Evolutionary conservation across 2,329 filamentous ascomycete species (phyloP).

Genomic region (Penicillium brasilianum): DNA sequence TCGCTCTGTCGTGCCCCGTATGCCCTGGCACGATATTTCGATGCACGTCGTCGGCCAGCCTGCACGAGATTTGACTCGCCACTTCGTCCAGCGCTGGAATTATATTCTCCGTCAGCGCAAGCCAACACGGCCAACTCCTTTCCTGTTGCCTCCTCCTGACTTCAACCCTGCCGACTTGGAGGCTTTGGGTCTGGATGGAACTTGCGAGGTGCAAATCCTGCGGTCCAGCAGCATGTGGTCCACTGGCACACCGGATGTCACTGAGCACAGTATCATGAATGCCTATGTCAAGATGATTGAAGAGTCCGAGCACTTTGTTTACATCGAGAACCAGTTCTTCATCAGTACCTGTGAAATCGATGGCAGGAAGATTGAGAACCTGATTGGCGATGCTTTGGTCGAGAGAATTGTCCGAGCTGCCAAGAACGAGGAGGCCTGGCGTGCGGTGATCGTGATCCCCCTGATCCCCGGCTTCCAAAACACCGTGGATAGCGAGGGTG

Average conservation of each 20-base stretch:
- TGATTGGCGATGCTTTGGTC: constrained; percentile 91
- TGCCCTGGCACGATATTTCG: constrained; percentile 98
- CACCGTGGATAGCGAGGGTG: constrained; percentile 90
- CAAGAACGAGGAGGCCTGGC: constrained; percentile 85
- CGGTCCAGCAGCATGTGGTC: constrained; percentile 93
- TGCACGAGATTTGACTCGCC: constrained; percentile 87
- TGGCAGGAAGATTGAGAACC: constrained; percentile 85
- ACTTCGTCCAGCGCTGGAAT: constrained; percentile 98
- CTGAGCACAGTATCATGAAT: constrained; percentile 93
- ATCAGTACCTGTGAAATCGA: constrained; percentile 91
- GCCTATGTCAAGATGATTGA: constrained; percentile 95
- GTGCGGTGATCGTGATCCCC: constrained; percentile 86
- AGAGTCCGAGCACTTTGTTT: constrained; percentile 94
- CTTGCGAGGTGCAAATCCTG: constrained; percentile 94
- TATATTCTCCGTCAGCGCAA: constrained; percentile 92
- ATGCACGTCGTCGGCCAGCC: constrained; percentile 99
- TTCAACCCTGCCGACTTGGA: constrained; percentile 86
- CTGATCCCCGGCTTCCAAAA: constrained; percentile 99
- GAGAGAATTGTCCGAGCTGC: constrained; percentile 86
- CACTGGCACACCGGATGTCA: constrained; percentile 78
- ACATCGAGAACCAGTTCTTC: constrained; percentile 99
- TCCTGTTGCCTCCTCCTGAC: constrained; percentile 90
- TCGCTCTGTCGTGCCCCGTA: constrained; percentile 81
- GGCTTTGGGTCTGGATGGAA: constrained; percentile 84
- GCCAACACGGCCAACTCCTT: constrained; percentile 89